Evolutionary conservation across 2,329 filamentous ascomycete genomes (phyloP).

Genomic region (Trichoderma citrinoviride): DNA sequence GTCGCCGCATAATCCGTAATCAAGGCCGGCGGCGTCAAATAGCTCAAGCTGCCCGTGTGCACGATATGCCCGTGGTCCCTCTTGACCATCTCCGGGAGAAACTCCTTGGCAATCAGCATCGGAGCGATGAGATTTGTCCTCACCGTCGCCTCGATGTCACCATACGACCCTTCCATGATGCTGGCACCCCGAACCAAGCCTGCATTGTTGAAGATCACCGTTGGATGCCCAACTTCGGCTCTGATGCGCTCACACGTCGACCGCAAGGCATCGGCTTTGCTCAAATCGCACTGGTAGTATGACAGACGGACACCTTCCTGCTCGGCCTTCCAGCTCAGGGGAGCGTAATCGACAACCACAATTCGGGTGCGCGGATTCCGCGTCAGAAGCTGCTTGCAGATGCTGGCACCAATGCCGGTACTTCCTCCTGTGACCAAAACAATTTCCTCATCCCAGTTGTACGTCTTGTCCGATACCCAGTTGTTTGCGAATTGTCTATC

Average conservation of each 20-base stretch:
- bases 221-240: conserved; percentile 38
- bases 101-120: conserved; percentile 56
- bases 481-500: conserved; percentile 30
- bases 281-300: conserved; percentile 39
- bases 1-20: conserved; percentile 60
- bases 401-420: conserved; percentile 39
- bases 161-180: conserved; percentile 32
- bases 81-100: conserved; percentile 57
- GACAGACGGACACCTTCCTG: conserved; percentile 23
- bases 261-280: conserved; percentile 32
- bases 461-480: conserved; percentile 26
- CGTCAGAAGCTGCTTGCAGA: conserved; percentile 31
- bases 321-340: conserved; percentile 30
- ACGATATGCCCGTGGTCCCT: conserved; percentile 63
- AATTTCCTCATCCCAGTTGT: conserved; percentile 40
- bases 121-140: conserved; percentile 56
- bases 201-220: conserved; percentile 39
- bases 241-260: conserved; percentile 32
- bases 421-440: conserved; percentile 42
- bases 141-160: conserved; percentile 33
- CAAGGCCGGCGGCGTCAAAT: conserved; percentile 50
- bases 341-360: conserved; percentile 37
- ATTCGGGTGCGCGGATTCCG: conserved; percentile 31
- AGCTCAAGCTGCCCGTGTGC: conserved; percentile 58
- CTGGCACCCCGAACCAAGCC: conserved; percentile 31